Base-by-base conservation (phyloP, 768 basidiomycete genomes). In the Boletus rufocinnamomeus region DNA sequence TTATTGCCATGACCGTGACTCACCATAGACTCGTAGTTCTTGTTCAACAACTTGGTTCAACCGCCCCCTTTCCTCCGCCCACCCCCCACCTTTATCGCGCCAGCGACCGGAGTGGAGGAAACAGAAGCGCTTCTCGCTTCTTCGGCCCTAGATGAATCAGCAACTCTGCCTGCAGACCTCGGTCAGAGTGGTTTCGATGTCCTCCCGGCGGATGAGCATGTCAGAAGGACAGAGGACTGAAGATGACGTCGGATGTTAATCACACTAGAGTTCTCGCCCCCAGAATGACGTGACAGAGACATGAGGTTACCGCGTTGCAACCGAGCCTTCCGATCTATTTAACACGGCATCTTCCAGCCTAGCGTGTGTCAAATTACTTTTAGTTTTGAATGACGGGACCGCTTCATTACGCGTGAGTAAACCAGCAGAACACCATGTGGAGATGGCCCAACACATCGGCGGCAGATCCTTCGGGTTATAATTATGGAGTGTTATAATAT, bases 141-240 rank as follows among this genome's bases (percentile, higher is more conserved):
- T 13, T 70, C 76, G 23, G 50, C 57, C 21, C 75, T 93, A 52
- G 91, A 93, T 56, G 91, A 93, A 72, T 93, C 92, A 0, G 91
- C 91, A n/a, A 80, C 76, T 13, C 78, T 94, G 10, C 94, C 94
- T 21, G 86, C 83, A 4, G 89, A 90, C 66, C 78, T 95, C 25
- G 91, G 91, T n/a, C 83, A 84, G 72, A 80, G 85, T 60, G 94
- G 94, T 16, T 95, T 81, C 69, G 93, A 95, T 71, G 90, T 94
- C 30, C 77, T 92, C 21, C 88, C 89, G 17, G 76, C 77, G 53
- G 76, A 81, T 52, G 65, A 68, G 32, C 68, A 72, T 30, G 63
- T 74, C 25, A 66, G 70, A 47, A 58, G 58, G 23, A 49, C 41
- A 30, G 62, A 66, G 54, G 56, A 56, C 38, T 62, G 48, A 60